phyloP scores from a whole-genome alignment of 2,329 filamentous ascomycete species.

The Talaromyces funiculosus region DNA sequence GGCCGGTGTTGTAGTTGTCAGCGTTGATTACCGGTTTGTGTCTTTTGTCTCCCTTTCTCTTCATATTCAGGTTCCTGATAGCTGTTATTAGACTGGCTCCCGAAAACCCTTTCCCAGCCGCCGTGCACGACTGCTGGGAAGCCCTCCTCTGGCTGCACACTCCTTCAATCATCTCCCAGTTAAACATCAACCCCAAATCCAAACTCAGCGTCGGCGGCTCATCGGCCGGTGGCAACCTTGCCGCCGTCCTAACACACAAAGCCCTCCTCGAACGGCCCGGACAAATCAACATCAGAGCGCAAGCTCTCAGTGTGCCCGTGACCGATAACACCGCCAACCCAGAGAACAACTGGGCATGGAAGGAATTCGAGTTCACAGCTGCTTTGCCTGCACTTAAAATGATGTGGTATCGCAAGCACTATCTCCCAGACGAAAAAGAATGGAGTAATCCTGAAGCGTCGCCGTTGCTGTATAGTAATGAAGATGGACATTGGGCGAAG shows the following conservation, averaged over 20 bases:
- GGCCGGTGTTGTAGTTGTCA: slow-evolving; percentile 49
- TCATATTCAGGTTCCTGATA: no score
- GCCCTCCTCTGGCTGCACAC: slow-evolving; percentile 46
- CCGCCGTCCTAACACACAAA: slow-evolving; percentile 50
- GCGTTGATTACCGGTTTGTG: slow-evolving; percentile 52
- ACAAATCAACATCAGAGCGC: slow-evolving; percentile 39
- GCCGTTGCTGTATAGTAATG: slow-evolving; percentile 47
- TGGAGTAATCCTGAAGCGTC: slow-evolving; percentile 51
- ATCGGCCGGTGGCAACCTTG: slow-evolving; percentile 51
- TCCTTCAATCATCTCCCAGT: slow-evolving; percentile 34
- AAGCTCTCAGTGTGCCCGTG: slow-evolving; percentile 55
- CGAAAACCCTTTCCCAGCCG: slow-evolving; percentile 52
- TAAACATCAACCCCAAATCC: slow-evolving; percentile 37
- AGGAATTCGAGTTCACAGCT: slow-evolving; percentile 47
- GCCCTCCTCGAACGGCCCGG: slow-evolving; percentile 34
- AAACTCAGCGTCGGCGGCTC: slow-evolving; percentile 47
- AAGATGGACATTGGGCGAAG: slow-evolving; percentile 38
- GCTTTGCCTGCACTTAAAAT: slow-evolving; percentile 54
- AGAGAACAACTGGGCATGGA: slow-evolving; percentile 44
- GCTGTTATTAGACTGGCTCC: slow-evolving; percentile 45
- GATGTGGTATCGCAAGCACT: slow-evolving; percentile 56
- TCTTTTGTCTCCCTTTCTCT: background rate
- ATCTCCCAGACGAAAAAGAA: slow-evolving; percentile 46
- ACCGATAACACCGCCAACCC: slow-evolving; percentile 52
- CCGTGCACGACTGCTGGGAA: slow-evolving; percentile 55